phyloP scores from a whole-genome alignment of 345 rosid genomes.

The Balakata baccata region DNA sequence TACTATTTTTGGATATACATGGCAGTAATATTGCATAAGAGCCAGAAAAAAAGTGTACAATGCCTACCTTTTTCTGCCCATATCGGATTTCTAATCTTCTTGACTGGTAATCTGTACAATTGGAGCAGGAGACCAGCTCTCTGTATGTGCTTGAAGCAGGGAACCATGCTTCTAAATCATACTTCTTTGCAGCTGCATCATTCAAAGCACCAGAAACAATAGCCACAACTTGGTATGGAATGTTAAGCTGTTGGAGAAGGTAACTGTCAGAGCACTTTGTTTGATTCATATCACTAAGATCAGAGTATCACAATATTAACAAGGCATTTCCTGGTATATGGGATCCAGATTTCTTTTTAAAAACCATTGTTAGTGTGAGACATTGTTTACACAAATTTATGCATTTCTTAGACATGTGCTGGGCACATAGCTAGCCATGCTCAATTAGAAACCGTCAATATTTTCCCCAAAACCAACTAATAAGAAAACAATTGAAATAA shows the following conservation, averaged over 20 bases:
- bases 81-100: conserved; percentile 84
- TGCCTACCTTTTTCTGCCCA: conserved; percentile 83
- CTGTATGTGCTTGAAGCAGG: conserved; percentile 86
- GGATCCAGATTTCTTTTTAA: not conserved
- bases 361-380: not conserved
- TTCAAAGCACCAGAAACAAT: conserved; percentile 93
- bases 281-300: not conserved
- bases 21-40: not conserved
- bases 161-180: conserved; percentile 94
- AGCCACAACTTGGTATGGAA: conserved; percentile 77
- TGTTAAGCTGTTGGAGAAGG: conserved; percentile 50
- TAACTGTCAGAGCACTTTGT: not conserved
- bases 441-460: not conserved
- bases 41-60: not conserved
- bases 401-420: not conserved
- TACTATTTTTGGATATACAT: too few species aligned
- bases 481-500: not conserved
- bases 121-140: conserved; percentile 91
- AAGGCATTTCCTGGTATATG: not conserved
- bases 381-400: not conserved
- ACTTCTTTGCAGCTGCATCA: conserved; percentile 95
- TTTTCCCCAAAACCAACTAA: too few species aligned
- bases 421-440: not conserved
- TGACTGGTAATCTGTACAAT: conserved; percentile 86
- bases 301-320: not conserved